Evolutionary conservation across 2,329 filamentous ascomycete genomes (phyloP).

Genomic region (Pseudogymnoascus sp.): DNA sequence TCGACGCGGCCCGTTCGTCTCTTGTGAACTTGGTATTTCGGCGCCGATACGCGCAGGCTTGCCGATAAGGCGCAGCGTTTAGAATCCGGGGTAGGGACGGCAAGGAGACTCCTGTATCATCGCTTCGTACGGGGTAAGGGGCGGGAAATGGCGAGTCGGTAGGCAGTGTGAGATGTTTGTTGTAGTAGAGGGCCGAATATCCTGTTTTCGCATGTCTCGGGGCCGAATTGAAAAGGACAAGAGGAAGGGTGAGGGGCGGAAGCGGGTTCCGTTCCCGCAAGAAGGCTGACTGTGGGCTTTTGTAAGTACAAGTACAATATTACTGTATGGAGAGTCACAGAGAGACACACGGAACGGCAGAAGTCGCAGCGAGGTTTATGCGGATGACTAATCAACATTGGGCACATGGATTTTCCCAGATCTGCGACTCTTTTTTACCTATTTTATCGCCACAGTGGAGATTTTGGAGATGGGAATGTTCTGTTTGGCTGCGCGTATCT

Average conservation of each 20-base stretch:
- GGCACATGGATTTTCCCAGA: neutral
- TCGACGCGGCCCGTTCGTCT: neutral
- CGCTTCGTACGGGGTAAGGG: neutral
- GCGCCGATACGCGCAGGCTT: neutral
- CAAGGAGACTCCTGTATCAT: neutral
- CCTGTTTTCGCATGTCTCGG: constrained; percentile 1
- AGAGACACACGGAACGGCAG: neutral
- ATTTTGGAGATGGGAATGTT: neutral
- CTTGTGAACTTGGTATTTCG: neutral
- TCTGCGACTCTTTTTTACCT: neutral
- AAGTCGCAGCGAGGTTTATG: neutral
- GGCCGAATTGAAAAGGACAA: neutral
- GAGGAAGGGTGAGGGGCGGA: neutral
- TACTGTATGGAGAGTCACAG: neutral
- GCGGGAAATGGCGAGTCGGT: neutral
- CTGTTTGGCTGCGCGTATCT: neutral
- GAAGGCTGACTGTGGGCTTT: neutral
- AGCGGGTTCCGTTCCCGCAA: neutral
- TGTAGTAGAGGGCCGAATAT: neutral
- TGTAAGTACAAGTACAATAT: neutral
- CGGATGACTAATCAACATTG: neutral
- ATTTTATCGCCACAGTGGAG: neutral
- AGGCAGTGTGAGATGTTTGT: neutral
- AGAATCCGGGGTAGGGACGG: neutral
- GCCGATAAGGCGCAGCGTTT: neutral